phyloP scores from a whole-genome alignment of 257 asterid species.

The Solanum arcanum region DNA sequence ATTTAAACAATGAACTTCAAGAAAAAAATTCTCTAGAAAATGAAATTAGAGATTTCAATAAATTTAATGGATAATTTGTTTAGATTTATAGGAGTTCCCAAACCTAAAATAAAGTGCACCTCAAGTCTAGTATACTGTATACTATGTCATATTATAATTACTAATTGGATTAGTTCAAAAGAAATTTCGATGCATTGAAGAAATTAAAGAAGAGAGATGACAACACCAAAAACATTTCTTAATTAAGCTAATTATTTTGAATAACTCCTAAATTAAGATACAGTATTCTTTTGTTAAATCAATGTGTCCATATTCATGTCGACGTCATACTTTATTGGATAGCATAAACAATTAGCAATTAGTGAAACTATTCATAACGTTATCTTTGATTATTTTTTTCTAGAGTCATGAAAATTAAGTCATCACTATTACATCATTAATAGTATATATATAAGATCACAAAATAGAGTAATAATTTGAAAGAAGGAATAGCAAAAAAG shows the following conservation, averaged over 20 bases:
- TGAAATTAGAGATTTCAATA: neutral
- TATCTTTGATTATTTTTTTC: neutral
- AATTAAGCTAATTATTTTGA: neutral
- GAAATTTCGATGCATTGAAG: neutral
- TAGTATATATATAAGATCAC: neutral
- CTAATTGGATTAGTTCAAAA: neutral
- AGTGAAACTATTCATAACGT: neutral
- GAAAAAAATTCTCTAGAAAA: neutral
- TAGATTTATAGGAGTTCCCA: neutral
- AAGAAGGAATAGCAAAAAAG: neutral
- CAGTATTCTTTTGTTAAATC: neutral
- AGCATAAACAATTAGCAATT: neutral
- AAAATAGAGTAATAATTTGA: neutral
- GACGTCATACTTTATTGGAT: neutral
- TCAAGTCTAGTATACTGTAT: neutral
- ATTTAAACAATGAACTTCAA: neutral
- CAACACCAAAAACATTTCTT: neutral
- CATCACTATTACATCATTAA: neutral
- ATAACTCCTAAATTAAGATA: neutral
- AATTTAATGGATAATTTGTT: neutral
- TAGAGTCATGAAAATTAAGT: neutral
- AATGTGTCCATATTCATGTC: neutral
- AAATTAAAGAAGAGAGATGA: neutral
- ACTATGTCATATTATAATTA: neutral
- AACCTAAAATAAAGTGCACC: neutral